These are phyloP conservation scores for Lolium rigidum DNA, from an alignment of 176 grass and related monocot genomes.

Conservation along the genomic window DNA sequence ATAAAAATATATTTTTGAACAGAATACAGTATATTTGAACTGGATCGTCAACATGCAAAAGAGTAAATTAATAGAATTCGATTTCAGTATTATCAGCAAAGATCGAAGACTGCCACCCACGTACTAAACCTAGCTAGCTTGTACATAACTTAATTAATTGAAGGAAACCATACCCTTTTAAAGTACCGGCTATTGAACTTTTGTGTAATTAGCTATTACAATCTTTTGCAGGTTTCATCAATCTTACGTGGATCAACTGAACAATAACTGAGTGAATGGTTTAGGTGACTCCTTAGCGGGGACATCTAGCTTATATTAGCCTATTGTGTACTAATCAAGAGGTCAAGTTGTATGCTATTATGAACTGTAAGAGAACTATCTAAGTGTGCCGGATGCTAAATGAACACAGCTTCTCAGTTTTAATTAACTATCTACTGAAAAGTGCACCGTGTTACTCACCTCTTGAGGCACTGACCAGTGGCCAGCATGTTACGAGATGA, in stretches of 20 bases:
- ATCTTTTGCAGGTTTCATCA: slow-evolving; percentile 47
- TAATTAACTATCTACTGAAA: not conserved
- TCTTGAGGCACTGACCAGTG: not conserved
- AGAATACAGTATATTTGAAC: not conserved
- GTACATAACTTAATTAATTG: not conserved
- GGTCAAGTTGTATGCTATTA: slow-evolving; percentile 23
- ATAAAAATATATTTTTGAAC: not conserved
- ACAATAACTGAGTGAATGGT: slow-evolving; percentile 46
- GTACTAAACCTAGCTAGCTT: not conserved
- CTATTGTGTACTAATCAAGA: slow-evolving; percentile 36
- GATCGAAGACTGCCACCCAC: not conserved
- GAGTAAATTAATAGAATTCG: not conserved
- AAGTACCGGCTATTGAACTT: not conserved
- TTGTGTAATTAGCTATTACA: not conserved
- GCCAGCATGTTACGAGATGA: not conserved
- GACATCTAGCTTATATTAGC: not conserved
- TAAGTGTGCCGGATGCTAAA: not conserved
- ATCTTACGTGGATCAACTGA: slow-evolving; percentile 45
- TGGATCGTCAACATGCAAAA: not conserved
- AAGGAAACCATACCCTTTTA: not conserved
- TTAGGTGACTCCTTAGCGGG: not conserved
- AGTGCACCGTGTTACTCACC: not conserved
- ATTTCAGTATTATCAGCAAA: not conserved
- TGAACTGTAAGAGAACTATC: slow-evolving; percentile 12
- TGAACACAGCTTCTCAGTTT: not conserved